These are phyloP conservation scores for Candida koratica DNA, from an alignment of 805 yeast species.

Conservation along the genomic window DNA sequence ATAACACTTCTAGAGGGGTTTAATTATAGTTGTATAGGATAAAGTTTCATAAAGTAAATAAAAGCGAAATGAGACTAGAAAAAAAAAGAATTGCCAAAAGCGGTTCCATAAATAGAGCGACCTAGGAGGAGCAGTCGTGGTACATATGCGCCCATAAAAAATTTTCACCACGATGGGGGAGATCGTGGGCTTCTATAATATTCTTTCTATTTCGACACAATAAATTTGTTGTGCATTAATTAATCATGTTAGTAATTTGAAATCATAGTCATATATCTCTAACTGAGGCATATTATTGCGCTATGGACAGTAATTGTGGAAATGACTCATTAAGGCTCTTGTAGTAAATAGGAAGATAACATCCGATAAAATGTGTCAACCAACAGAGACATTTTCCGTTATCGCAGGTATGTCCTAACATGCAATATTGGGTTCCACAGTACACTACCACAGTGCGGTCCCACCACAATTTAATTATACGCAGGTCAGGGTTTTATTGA, in stretches of 20 bases:
- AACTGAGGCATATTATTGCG: slow-evolving; percentile 4
- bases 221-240: too few species aligned
- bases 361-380: slow-evolving; percentile 6
- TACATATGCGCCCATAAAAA: slow-evolving; percentile 3
- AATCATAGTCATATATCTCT: too few species aligned
- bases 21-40: background rate
- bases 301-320: too few species aligned
- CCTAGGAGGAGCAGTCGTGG: background rate
- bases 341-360: slow-evolving; percentile 4
- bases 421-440: slow-evolving; percentile 7
- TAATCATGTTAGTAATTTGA: too few species aligned
- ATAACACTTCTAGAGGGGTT: background rate
- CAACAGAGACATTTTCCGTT: slow-evolving; percentile 8
- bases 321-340: too few species aligned
- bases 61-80: background rate
- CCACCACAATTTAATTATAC: slow-evolving; percentile 7
- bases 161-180: slow-evolving; percentile 7
- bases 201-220: too few species aligned
- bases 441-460: slow-evolving; percentile 6
- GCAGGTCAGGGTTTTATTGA: slow-evolving; percentile 8
- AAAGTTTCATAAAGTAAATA: background rate
- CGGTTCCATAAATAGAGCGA: slow-evolving; percentile 5
- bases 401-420: slow-evolving; percentile 6
- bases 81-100: background rate
- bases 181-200: background rate